These are phyloP conservation scores for Starmera amethionina DNA, from an alignment of 805 yeast genomes.

Conservation along the genomic window DNA sequence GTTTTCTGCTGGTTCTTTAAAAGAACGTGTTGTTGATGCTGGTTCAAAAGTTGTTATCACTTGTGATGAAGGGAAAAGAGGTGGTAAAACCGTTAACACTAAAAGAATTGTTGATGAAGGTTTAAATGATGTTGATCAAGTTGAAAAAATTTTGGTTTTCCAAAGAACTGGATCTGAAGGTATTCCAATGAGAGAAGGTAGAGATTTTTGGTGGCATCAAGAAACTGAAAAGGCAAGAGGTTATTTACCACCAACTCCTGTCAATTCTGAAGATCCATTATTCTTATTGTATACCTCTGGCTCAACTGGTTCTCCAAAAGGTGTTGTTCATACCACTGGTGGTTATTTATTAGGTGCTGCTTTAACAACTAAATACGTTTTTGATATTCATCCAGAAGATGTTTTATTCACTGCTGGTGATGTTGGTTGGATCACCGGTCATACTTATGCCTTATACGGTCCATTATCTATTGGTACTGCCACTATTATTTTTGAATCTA, in stretches of 20 bases:
- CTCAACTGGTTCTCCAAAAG: slow-evolving; percentile 84
- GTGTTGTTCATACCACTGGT: slow-evolving; percentile 74
- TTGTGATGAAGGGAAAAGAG: slow-evolving; percentile 75
- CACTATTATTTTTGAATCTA: slow-evolving; percentile 75
- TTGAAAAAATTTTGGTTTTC: slow-evolving; percentile 60
- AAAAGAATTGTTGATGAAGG: slow-evolving; percentile 82
- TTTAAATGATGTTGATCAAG: slow-evolving; percentile 52
- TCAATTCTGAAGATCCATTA: slow-evolving; percentile 71
- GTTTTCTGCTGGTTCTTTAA: slow-evolving; percentile 60
- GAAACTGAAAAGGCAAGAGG: slow-evolving; percentile 48
- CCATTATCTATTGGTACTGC: slow-evolving; percentile 72
- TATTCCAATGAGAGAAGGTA: slow-evolving; percentile 38
- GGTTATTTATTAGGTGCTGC: slow-evolving; percentile 72
- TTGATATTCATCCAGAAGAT: slow-evolving; percentile 69
- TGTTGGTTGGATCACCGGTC: slow-evolving; percentile 90
- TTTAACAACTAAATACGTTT: slow-evolving; percentile 63
- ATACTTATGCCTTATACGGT: slow-evolving; percentile 75
- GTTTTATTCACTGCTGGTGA: slow-evolving; percentile 81
- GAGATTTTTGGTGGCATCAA: slow-evolving; percentile 74
- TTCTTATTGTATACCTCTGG: slow-evolving; percentile 80
- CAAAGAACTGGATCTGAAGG: slow-evolving; percentile 59
- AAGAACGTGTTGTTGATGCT: slow-evolving; percentile 56
- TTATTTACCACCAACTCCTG: slow-evolving; percentile 66
- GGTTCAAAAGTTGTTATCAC: slow-evolving; percentile 61
- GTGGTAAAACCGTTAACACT: slow-evolving; percentile 72